Evolutionary conservation across 2,329 filamentous ascomycete species (phyloP).

Genomic region (Diaporthe longicolla): DNA sequence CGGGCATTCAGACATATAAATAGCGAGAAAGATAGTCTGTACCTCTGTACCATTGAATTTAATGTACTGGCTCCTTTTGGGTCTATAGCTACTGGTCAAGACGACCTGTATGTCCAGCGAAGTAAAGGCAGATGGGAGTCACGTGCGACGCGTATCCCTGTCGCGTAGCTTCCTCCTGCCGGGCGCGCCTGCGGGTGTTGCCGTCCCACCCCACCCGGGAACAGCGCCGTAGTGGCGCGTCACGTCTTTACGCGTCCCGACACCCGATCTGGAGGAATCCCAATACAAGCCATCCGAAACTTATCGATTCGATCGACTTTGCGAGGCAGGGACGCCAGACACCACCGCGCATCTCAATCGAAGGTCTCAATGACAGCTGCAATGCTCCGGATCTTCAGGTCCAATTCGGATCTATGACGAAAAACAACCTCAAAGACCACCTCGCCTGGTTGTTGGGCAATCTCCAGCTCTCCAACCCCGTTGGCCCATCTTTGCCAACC

Average conservation of each 20-base stretch:
- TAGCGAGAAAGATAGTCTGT: conserved; percentile 20
- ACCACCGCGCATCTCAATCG: not conserved
- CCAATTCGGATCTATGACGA: conserved; percentile 68
- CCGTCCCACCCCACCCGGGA: conserved; percentile 15
- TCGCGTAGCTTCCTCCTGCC: conserved; percentile 5
- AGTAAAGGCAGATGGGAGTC: conserved; percentile 5
- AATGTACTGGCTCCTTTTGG: not conserved
- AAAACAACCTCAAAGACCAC: conserved; percentile 69
- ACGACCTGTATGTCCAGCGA: too few relatives aligned
- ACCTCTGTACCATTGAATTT: not conserved
- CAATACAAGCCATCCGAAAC: not conserved
- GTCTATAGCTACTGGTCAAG: not conserved
- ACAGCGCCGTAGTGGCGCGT: conserved; percentile 16
- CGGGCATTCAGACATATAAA: not conserved
- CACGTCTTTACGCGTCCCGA: conserved; percentile 19
- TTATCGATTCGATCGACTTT: not conserved
- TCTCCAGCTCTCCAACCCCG: conserved; percentile 56
- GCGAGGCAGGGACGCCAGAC: not conserved
- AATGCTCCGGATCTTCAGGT: conserved; percentile 52
- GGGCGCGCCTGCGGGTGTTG: conserved; percentile 36
- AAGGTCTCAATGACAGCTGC: conserved; percentile 33
- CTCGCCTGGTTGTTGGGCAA: conserved; percentile 70
- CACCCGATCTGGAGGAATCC: not conserved
- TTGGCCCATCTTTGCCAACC: conserved; percentile 55
- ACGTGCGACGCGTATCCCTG: conserved; percentile 35